A percentile compares a stretch with the other conserved stretches of the same genome.
Evolutionary conservation across 176 grass and related monocot genomes (phyloP).

Genomic region (Rhipidocladum racemiflorum): DNA sequence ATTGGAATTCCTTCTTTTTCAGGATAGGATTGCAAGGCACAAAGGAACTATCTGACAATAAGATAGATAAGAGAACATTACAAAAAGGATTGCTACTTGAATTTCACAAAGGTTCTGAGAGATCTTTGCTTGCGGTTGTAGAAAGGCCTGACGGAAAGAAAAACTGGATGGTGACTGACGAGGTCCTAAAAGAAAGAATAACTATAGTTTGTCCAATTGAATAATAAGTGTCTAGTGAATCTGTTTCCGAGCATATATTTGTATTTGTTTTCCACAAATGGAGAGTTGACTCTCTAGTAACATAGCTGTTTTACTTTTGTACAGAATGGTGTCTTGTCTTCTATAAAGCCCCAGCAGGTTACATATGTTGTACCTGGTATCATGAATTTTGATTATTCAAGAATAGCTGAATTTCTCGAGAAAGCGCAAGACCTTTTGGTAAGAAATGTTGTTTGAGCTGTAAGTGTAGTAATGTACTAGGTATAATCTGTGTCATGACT

Average conservation of each 20-base stretch:
- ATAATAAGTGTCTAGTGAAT: conserved; percentile 15
- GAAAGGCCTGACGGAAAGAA: conserved; percentile 91
- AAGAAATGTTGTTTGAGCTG: conserved; percentile 26
- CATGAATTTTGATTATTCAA: conserved; percentile 66
- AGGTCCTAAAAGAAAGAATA: conserved; percentile 45
- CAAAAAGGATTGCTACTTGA: conserved; percentile 82
- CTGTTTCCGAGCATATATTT: background rate
- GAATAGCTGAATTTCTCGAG: conserved; percentile 73
- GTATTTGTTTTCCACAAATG: background rate
- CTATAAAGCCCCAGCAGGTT: conserved; percentile 89
- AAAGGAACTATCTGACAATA: conserved; percentile 59
- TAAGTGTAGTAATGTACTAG: background rate
- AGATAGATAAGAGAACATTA: conserved; percentile 66
- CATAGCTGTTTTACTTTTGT: conserved; percentile 28
- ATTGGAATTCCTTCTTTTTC: conserved; percentile 11
- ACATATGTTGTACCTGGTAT: conserved; percentile 83
- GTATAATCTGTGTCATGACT: conserved; percentile 4
- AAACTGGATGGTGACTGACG: conserved; percentile 89
- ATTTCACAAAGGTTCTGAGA: conserved; percentile 87
- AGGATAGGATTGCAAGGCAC: conserved; percentile 68
- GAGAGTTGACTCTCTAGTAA: conserved; percentile 21
- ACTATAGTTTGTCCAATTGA: conserved; percentile 14
- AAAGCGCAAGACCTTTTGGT: conserved; percentile 80
- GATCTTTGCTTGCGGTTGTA: conserved; percentile 71
- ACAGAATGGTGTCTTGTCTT: conserved; percentile 74